Base-by-base conservation (phyloP, 352 stramenopile species). In the Discostella stelligera region DNA sequence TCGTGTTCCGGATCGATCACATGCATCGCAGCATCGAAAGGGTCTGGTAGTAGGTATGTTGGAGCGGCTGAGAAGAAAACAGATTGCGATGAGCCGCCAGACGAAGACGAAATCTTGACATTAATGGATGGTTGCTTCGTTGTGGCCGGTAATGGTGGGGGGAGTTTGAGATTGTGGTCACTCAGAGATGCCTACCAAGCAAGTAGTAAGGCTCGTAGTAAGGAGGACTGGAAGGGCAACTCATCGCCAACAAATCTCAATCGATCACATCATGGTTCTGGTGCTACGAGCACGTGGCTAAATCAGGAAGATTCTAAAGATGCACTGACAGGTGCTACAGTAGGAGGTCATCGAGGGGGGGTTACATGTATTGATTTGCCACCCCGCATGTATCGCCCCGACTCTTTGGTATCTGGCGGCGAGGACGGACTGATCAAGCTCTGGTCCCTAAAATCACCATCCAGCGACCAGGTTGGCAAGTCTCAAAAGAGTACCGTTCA, bases 391-490 rank as follows among this genome's bases (percentile, higher is more conserved):
- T 94, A 92, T 66, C 77, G 88, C 11, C 86, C 86, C 9, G 88
- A 93, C 83, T 82, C 84, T 23, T 78, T 93, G 25, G 62, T 93
- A 2, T 89, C 88, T 16, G 88, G 88, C 44, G 88, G 88, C 59
- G 83, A 87, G 49, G 88, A 94, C 74, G 88, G 88, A 18, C 77
- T 91, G 10, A 92, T 94, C 30, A 94, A 94, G 61, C 55, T 94
- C 2, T 94, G 88, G 88, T 89, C 76, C 14, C 59, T 94, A 14
- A 78, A 85, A 68, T 68, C 76, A 2, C 70, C 76, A 25, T 70
- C 48, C 13, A 61, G 46, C 37, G 50, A 49, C 52, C 30, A 61
- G 3, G 56, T 60, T 9, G 75, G 71, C 55, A 54, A 60, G 0
- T 27, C 54, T 44, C 27, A 63, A 23, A 84, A 70, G 27, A 74